Conservation (phyloP, 345 rosid species). For the Euphorbia pulcherrima region DNA sequence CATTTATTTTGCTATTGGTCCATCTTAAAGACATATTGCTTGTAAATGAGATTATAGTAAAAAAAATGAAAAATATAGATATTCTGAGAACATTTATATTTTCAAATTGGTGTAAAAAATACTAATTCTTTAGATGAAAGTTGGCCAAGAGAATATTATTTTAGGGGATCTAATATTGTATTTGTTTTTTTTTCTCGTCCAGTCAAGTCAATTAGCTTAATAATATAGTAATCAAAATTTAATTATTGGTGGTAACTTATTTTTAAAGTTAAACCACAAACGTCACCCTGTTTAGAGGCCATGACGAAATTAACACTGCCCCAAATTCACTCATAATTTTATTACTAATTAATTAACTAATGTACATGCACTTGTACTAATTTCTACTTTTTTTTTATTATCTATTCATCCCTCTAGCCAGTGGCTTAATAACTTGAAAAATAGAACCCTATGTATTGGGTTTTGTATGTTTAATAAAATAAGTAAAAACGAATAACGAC, state of each 20-base stretch:
- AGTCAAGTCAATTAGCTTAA: background rate
- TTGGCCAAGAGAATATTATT: background rate
- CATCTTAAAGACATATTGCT: background rate
- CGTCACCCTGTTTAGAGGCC: background rate
- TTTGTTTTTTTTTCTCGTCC: background rate
- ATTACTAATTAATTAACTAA: background rate
- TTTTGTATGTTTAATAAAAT: too few relatives aligned
- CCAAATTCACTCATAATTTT: background rate
- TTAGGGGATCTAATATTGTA: background rate
- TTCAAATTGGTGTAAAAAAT: too few relatives aligned
- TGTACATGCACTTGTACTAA: background rate
- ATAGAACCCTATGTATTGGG: too few relatives aligned
- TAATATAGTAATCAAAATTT: background rate
- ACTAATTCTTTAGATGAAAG: too few relatives aligned
- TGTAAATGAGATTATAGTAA: too few relatives aligned
- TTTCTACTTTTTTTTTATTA: too few relatives aligned
- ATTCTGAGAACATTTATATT: too few relatives aligned
- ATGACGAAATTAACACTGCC: conserved; percentile 9
- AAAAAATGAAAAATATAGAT: too few relatives aligned
- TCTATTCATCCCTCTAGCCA: too few relatives aligned
- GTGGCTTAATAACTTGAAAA: too few relatives aligned
- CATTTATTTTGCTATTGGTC: background rate
- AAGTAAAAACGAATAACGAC: too few relatives aligned
- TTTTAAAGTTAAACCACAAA: background rate
- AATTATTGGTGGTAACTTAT: background rate